Base-by-base conservation (phyloP, 768 basidiomycete species). In the Suillus brevipes region DNA sequence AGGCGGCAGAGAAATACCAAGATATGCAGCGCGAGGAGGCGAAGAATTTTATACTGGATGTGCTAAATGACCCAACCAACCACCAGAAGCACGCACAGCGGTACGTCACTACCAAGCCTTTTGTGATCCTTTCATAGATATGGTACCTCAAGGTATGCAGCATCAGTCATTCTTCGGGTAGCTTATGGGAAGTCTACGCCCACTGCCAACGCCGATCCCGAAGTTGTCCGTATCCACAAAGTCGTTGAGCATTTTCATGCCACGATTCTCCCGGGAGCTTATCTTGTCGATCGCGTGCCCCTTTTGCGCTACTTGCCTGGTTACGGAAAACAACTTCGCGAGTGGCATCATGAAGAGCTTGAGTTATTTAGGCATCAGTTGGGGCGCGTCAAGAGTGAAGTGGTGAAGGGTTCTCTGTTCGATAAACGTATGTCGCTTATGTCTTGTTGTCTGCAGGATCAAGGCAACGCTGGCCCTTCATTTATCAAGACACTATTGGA, bases 401-500 rank as follows among this genome's bases (percentile, higher is more conserved):
- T 84, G 69, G 83, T 84, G 36, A 47, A 67, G 50, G 3, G 13
- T 5, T 28, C 2, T 57, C 13, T 10, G 38, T 63, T 31, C 4
- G 38, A 42, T 31, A 23, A 43, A 42, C 1, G 6, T 7, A 42
- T 20, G 8, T 34, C 28, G 25, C 23, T 59, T 37, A 42, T 8
- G 28, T 14, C 23, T 3, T 61, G 1, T 59, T 36, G 10, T 23
- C 40, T 8, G 3, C 31, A 73, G 73, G 62, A 52, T 40, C 55
- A 55, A 4, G 60, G 65, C 20, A 60, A 23, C 2, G 64, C 68
- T 14, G 59, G 52, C 20, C 49, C 62, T 12, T 74, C 82, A 13
- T 87, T 87, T 64, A 84, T 78, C 0, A 82, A 80, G 71, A 83
- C 82, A 64, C 79, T 88, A 31, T 69, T 87, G 2, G 85, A 86